Conservation (phyloP, 2,329 filamentous ascomycete species). For the Fusarium duplospermum region DNA sequence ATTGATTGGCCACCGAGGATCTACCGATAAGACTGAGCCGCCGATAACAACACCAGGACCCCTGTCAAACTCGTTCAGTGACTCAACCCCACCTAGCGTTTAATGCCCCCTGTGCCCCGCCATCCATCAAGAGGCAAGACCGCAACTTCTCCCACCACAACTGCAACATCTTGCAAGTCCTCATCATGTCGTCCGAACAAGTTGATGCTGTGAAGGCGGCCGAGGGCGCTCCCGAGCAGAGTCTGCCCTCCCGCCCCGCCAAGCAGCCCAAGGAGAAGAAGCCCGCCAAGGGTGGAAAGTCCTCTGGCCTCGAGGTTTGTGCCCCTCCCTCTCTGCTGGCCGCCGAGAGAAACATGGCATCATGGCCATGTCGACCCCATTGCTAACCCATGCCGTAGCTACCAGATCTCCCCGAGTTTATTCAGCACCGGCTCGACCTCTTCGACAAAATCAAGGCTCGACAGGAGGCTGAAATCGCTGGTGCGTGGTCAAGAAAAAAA, state of each 20-base stretch:
- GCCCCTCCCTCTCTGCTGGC: constrained; percentile 10
- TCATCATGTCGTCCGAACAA: constrained; percentile 54
- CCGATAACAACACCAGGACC: neutral
- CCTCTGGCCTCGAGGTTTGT: constrained; percentile 64
- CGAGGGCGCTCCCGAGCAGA: constrained; percentile 49
- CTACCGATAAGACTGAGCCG: constrained; percentile 4
- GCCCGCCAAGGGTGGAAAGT: constrained; percentile 67
- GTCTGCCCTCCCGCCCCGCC: constrained; percentile 50
- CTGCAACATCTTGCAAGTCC: constrained; percentile 30
- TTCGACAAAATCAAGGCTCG: constrained; percentile 91
- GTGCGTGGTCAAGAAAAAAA: constrained; percentile 44
- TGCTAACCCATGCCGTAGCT: constrained; percentile 46
- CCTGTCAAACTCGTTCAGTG: constrained; percentile 34
- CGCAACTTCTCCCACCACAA: constrained; percentile 44
- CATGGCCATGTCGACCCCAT: constrained; percentile 6
- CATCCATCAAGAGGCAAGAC: constrained; percentile 30
- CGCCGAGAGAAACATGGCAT: constrained; percentile 3
- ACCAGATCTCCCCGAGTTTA: constrained; percentile 74
- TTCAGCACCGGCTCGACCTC: constrained; percentile 84
- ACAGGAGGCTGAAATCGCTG: constrained; percentile 78
- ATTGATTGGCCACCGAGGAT: constrained; percentile 1
- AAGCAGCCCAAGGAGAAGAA: constrained; percentile 54
- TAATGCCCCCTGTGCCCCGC: constrained; percentile 49
- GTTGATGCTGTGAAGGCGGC: constrained; percentile 49
- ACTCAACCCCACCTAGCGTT: constrained; percentile 52